Evolutionary conservation across 306 rosid species (phyloP).

Genomic region (Hippophae gyantsensis): DNA sequence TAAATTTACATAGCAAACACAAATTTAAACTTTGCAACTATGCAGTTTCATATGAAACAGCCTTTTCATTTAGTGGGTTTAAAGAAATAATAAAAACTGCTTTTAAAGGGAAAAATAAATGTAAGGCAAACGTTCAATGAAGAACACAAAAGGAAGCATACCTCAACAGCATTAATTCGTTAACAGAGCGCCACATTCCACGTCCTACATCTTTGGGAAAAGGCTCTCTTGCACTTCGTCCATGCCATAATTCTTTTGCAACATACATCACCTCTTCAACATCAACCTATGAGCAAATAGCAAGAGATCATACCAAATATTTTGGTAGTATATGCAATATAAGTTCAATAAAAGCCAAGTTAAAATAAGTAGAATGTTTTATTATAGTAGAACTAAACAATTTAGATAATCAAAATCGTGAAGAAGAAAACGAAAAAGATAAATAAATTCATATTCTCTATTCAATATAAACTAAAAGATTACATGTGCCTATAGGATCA

Average conservation of each 20-base stretch:
- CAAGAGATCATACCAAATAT: not conserved
- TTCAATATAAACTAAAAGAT: no score
- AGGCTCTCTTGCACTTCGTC: conserved; percentile 82
- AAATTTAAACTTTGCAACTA: no score
- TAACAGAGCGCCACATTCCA: conserved; percentile 91
- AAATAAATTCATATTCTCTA: no score
- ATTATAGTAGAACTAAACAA: no score
- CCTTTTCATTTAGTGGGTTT: no score
- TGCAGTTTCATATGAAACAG: no score
- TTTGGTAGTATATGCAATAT: not conserved
- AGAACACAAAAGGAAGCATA: conserved; percentile 16
- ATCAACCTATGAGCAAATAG: conserved; percentile 53
- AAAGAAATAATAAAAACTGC: not conserved
- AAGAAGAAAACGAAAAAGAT: no score
- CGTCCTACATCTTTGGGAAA: conserved; percentile 70
- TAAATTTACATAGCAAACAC: no score
- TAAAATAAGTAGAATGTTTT: no score
- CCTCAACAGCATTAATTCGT: conserved; percentile 95
- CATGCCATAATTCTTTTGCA: conserved; percentile 88
- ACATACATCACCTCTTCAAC: conserved; percentile 89
- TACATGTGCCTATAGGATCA: no score
- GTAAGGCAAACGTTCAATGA: not conserved
- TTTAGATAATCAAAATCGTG: no score
- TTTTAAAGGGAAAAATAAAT: not conserved
- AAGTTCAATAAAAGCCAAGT: not conserved